Base-by-base conservation (phyloP, 2,329 filamentous ascomycete genomes). In the Truncatella angustata region DNA sequence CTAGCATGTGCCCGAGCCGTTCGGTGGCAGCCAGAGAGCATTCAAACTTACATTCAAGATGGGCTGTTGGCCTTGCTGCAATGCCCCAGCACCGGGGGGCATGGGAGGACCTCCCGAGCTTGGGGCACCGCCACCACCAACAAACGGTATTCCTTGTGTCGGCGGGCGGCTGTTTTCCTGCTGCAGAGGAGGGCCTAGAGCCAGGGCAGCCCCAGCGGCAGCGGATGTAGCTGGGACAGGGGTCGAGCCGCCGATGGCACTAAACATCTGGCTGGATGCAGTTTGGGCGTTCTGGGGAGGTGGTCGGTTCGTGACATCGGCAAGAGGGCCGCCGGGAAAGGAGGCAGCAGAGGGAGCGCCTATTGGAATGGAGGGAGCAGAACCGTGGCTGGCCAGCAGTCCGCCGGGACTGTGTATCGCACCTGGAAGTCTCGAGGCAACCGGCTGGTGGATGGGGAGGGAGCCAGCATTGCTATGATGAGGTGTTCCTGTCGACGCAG, bases 361-460 rank as follows among this genome's bases (percentile, higher is more conserved):
- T 39, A 81, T 69, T 44, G 78, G 71, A 44, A 79, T 79, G 34
- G 78, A 70, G 24, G 80, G 76, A 34, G 77, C 73, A 30, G 80
- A 80, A 30, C 81, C 84, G 60, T 91, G 84, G 59, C 86, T 90
- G 7, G 87, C 83, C 35, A 97, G 82, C 32, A 97, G 79, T 7
- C 93, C 93, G 59, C 94, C 93, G 1, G 93, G 93, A 42, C 91
- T 95, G 67, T 96, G 93, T 52, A 97, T 95, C 49, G 90, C 88
- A 57, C 86, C 88, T 52, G 87, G 74, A 56, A 91, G 77, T 71
- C 92, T 78, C 66, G 91, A 85, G 56, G 93, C 93, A 54, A 97
- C 91, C 4, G 93, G 93, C 70, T 97, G 93, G 71, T 97, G 93
- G 62, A 97, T 87, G 50, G 92, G 91, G 50, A 96, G 90, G 3